Evolutionary conservation across 129 eudicot species (phyloP).

Genomic region (Gnaphalium uliginosum): DNA sequence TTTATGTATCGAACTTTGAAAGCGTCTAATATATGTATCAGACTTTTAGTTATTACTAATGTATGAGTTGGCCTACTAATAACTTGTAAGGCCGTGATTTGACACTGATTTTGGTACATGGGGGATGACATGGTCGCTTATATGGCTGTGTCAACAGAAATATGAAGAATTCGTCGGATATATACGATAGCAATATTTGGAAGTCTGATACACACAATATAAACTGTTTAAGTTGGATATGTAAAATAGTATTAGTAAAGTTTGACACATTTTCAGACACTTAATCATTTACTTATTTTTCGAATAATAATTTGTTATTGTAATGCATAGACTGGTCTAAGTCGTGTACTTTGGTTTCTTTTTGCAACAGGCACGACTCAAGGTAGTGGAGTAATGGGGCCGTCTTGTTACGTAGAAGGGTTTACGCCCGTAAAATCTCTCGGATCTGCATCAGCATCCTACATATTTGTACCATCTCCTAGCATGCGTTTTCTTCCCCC

Average conservation of each 20-base stretch:
- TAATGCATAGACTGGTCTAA: background rate
- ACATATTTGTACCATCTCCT: constrained; percentile 83
- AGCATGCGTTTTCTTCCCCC: constrained; percentile 92
- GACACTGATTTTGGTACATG: background rate
- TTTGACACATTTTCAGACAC: background rate
- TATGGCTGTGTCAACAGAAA: background rate
- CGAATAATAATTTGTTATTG: background rate
- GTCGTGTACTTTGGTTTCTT: constrained; percentile 9
- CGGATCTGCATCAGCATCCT: constrained; percentile 82
- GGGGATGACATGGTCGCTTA: background rate
- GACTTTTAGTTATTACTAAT: background rate
- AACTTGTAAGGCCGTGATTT: no score
- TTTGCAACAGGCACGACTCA: constrained; percentile 64
- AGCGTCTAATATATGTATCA: background rate
- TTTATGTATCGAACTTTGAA: background rate
- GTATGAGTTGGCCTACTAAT: background rate
- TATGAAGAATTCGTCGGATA: background rate
- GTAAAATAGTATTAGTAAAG: background rate
- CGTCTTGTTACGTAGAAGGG: constrained; percentile 79
- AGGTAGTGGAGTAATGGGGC: constrained; percentile 62
- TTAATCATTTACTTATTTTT: background rate
- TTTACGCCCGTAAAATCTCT: constrained; percentile 88
- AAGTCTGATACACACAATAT: background rate
- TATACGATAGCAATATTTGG: background rate
- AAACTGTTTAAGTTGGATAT: background rate